Percentiles rank a stretch among this genome's conserved stretches.
These are phyloP conservation scores for Micractinium sp. DNA, from an alignment of 139 green algal genomes.

Conservation along the genomic window DNA sequence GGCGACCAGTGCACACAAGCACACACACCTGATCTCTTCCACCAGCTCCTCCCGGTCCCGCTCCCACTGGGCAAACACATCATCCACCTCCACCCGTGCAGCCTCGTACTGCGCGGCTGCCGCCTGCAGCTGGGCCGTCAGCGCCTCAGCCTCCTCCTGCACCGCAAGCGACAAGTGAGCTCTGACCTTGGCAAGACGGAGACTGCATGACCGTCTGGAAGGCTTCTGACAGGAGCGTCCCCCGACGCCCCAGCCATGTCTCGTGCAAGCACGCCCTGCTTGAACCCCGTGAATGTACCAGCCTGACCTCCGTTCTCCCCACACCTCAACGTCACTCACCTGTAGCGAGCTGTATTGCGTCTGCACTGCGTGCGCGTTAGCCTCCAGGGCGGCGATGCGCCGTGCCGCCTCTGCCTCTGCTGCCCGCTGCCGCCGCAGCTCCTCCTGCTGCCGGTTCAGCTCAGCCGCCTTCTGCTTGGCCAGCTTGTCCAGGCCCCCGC, in stretches of 20 bases:
- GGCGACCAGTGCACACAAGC: background rate
- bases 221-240: background rate
- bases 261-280: too few relatives aligned
- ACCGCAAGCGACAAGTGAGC: background rate
- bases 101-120: slow-evolving; percentile 68
- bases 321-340: background rate
- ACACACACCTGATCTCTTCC: slow-evolving; percentile 44
- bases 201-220: background rate
- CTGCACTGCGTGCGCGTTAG: slow-evolving; percentile 60
- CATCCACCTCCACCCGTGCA: slow-evolving; percentile 65
- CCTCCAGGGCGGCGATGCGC: slow-evolving; percentile 71
- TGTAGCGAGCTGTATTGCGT: slow-evolving; percentile 65
- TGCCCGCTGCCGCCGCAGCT: slow-evolving; percentile 28
- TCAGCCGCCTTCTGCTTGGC: slow-evolving; percentile 63
- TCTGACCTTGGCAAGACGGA: background rate
- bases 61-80: slow-evolving; percentile 75
- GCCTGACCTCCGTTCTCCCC: too few relatives aligned
- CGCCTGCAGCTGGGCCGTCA: slow-evolving; percentile 79
- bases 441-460: slow-evolving; percentile 50
- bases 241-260: too few relatives aligned
- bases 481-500: slow-evolving; percentile 63
- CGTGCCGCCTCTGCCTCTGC: slow-evolving; percentile 58
- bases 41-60: slow-evolving; percentile 79
- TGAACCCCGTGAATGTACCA: too few relatives aligned
- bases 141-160: slow-evolving; percentile 75